A percentile compares a stretch with the other conserved stretches of the same genome.
Conservation (phyloP, 2,329 filamentous ascomycete species). For the Mariannaea elegans region DNA sequence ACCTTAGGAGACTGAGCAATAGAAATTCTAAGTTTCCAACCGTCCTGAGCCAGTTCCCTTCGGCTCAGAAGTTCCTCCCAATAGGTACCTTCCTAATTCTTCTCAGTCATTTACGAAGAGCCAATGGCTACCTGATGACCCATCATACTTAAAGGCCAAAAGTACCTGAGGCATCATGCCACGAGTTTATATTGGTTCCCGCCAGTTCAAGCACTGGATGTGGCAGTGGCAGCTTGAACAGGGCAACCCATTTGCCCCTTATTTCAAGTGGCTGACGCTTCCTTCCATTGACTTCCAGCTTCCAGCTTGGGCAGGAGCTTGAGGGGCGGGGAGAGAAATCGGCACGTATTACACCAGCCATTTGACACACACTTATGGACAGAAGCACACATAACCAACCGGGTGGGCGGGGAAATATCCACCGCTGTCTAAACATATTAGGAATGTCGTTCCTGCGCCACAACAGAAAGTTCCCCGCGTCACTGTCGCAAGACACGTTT, state of each 20-base stretch:
- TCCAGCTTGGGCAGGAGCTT: conserved; percentile 3
- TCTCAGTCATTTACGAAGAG: background rate
- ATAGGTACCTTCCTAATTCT: background rate
- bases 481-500: conserved; percentile 34
- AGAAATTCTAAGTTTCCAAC: too few species aligned
- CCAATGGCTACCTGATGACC: background rate
- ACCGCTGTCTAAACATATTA: background rate
- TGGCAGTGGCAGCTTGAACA: conserved; percentile 4
- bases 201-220: background rate
- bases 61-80: too few species aligned
- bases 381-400: background rate
- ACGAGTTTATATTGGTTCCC: background rate
- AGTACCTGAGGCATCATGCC: conserved; percentile 6
- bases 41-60: too few species aligned
- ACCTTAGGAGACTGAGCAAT: too few species aligned
- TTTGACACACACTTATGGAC: background rate
- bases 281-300: conserved; percentile 19
- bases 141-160: background rate
- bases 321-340: conserved; percentile 7
- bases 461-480: conserved; percentile 20
- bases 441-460: conserved; percentile 15
- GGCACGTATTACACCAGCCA: background rate
- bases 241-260: conserved; percentile 12
- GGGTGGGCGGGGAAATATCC: conserved; percentile 7
- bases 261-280: conserved; percentile 8